Evolutionary conservation across 2,329 filamentous ascomycete species (phyloP).

Genomic region (Microascus cirrosus): DNA sequence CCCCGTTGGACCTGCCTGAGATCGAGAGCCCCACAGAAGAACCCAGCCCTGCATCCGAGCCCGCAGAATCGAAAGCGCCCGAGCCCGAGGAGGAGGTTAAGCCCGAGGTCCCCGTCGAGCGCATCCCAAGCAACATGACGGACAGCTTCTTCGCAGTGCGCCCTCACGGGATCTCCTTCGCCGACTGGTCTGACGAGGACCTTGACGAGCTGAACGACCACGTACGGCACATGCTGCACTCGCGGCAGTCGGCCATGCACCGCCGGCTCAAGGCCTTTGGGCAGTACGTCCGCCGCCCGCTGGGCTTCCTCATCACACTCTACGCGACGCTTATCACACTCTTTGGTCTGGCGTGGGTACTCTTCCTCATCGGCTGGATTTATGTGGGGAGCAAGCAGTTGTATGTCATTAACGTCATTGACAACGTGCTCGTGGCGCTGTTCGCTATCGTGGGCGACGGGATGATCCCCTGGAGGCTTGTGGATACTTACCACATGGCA

Average conservation of each 20-base stretch:
- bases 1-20: slow-evolving; percentile 29
- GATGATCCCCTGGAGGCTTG: slow-evolving; percentile 60
- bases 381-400: slow-evolving; percentile 64
- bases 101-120: slow-evolving; percentile 16
- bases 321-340: slow-evolving; percentile 76
- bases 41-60: neutral
- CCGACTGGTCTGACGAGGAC: slow-evolving; percentile 66
- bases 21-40: neutral
- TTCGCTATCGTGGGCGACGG: slow-evolving; percentile 63
- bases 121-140: slow-evolving; percentile 48
- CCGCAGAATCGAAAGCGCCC: slow-evolving; percentile 10
- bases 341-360: slow-evolving; percentile 78
- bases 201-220: slow-evolving; percentile 72
- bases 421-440: slow-evolving; percentile 59
- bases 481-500: slow-evolving; percentile 83
- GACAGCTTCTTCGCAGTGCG: slow-evolving; percentile 68
- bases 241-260: slow-evolving; percentile 67
- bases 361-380: slow-evolving; percentile 88
- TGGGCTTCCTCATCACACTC: slow-evolving; percentile 74
- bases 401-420: slow-evolving; percentile 60
- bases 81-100: slow-evolving; percentile 5
- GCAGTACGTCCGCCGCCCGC: slow-evolving; percentile 63
- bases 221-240: slow-evolving; percentile 80
- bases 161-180: slow-evolving; percentile 59
- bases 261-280: slow-evolving; percentile 69